Conservation (phyloP, 352 stramenopile species). For the Phytophthora pistaciae region DNA sequence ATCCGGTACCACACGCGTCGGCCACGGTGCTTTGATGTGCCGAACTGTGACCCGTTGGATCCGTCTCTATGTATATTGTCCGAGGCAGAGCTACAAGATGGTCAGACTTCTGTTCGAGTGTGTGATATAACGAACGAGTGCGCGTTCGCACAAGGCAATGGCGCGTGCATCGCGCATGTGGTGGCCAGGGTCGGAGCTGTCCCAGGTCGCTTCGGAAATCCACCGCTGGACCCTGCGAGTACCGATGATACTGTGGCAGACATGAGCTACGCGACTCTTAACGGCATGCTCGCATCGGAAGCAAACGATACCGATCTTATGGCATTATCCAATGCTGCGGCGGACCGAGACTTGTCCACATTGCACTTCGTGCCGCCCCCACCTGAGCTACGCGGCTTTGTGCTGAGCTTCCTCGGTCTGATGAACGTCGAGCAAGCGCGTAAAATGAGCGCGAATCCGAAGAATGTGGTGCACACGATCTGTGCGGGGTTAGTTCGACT, state of each 20-base stretch:
- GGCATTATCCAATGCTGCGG: slow-evolving; percentile 3
- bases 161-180: slow-evolving; percentile 51
- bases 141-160: slow-evolving; percentile 54
- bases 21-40: slow-evolving; percentile 69
- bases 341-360: not conserved
- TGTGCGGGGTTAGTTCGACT: slow-evolving; percentile 66
- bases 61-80: slow-evolving; percentile 37
- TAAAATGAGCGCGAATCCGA: slow-evolving; percentile 47
- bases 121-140: slow-evolving; percentile 63
- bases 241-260: not conserved
- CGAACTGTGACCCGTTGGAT: slow-evolving; percentile 52
- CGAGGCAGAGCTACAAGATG: slow-evolving; percentile 1
- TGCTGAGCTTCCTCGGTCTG: slow-evolving; percentile 71
- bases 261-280: slow-evolving; percentile 42
- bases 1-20: slow-evolving; percentile 69
- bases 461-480: slow-evolving; percentile 49
- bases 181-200: slow-evolving; percentile 10
- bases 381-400: slow-evolving; percentile 60
- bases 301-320: slow-evolving; percentile 31
- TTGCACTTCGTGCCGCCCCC: slow-evolving; percentile 45
- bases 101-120: slow-evolving; percentile 40
- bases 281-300: slow-evolving; percentile 33
- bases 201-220: slow-evolving; percentile 48
- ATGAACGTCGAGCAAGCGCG: slow-evolving; percentile 65
- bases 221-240: slow-evolving; percentile 37